phyloP scores from a whole-genome alignment of 768 basidiomycete species.

The Coprinellus aureogranulatus region DNA sequence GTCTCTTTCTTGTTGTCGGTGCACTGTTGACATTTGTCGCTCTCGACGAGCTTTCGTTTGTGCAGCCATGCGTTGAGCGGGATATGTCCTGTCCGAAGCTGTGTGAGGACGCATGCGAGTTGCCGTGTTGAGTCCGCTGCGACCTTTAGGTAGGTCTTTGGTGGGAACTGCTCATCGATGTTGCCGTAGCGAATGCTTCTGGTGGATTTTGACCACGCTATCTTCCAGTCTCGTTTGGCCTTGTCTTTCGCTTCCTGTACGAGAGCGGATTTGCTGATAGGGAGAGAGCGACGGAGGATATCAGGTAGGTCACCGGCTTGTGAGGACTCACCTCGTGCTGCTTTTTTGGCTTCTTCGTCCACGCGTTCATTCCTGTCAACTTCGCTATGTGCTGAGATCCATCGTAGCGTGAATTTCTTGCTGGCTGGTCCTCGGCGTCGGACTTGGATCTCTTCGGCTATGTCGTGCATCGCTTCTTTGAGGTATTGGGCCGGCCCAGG shows the following conservation, averaged over 20 bases:
- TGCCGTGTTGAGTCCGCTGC: constrained; percentile 1
- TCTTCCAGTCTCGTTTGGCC: constrained; percentile 6
- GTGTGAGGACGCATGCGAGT: constrained; percentile 18
- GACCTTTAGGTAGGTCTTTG: constrained; percentile 10
- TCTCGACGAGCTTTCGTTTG: not conserved
- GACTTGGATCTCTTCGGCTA: not conserved
- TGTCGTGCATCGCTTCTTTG: not conserved
- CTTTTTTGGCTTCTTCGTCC: constrained; percentile 25
- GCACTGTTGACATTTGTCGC: constrained; percentile 4
- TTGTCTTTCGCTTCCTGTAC: constrained; percentile 11
- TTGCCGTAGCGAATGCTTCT: not conserved
- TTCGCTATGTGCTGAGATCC: constrained; percentile 26
- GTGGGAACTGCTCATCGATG: constrained; percentile 15
- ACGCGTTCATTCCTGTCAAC: constrained; percentile 26
- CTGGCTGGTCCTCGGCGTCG: not conserved
- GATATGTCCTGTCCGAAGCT: constrained; percentile 27
- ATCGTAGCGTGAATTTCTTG: constrained; percentile 11
- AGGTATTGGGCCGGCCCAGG: constrained; percentile 14
- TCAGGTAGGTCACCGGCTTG: constrained; percentile 6
- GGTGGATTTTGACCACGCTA: constrained; percentile 11
- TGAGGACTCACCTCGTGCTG: constrained; percentile 4
- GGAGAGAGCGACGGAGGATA: not conserved
- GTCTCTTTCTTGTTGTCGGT: not conserved
- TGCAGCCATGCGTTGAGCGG: constrained; percentile 20
- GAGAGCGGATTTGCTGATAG: constrained; percentile 16